Evolutionary conservation across 352 stramenopile species (phyloP).

Genomic region (Pythium scleroteichum): DNA sequence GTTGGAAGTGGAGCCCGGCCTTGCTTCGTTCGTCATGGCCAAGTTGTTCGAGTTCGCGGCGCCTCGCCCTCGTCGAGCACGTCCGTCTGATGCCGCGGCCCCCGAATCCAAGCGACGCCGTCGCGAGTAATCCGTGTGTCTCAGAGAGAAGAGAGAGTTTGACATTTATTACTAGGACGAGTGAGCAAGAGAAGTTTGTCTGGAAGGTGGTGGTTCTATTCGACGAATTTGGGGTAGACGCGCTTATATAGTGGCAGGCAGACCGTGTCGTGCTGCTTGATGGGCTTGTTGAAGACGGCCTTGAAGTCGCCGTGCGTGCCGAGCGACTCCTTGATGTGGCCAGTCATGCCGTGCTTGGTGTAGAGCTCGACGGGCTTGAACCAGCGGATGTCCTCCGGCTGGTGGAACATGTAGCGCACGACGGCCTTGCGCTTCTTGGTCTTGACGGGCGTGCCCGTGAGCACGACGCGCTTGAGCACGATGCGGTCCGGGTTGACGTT

Average conservation of each 20-base stretch:
- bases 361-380: slow-evolving; percentile 98
- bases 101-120: slow-evolving; percentile 18
- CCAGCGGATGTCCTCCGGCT: slow-evolving; percentile 97
- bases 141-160: slow-evolving; percentile 1
- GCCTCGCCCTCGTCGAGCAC: background rate
- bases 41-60: slow-evolving; percentile 13
- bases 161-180: slow-evolving; percentile 1
- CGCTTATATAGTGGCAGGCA: slow-evolving; percentile 99
- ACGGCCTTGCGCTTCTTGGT: slow-evolving; percentile 98
- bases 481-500: slow-evolving; percentile 97
- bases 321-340: slow-evolving; percentile 98
- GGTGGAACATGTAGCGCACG: slow-evolving; percentile 99
- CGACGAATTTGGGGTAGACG: slow-evolving; percentile 97
- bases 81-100: background rate
- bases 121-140: slow-evolving; percentile 5
- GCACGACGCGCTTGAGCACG: slow-evolving; percentile 97
- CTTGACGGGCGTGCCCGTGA: slow-evolving; percentile 98
- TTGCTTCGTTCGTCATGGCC: slow-evolving; percentile 14
- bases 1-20: slow-evolving; percentile 13
- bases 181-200: background rate
- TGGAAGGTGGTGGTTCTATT: slow-evolving; percentile 29
- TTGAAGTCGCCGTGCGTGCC: slow-evolving; percentile 99
- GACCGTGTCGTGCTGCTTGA: slow-evolving; percentile 99
- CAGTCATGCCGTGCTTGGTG: slow-evolving; percentile 98
- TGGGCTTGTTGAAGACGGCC: slow-evolving; percentile 98